These are phyloP conservation scores for Kingdonia uniflora DNA, from an alignment of 164 flowering plant species.

Conservation along the genomic window DNA sequence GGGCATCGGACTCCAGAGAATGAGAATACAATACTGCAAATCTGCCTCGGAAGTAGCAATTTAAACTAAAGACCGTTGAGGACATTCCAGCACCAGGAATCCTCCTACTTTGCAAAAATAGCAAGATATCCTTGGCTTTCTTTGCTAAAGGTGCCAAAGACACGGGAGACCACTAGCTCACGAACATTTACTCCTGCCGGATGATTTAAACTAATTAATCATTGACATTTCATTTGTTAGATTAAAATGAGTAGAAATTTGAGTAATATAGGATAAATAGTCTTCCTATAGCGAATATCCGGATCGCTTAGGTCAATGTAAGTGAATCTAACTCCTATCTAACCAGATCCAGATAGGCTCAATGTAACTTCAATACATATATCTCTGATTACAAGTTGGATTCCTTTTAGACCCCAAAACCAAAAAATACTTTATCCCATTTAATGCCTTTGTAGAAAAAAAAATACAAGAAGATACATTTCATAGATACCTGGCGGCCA, in stretches of 20 bases:
- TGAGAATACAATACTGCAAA: conserved; percentile 92
- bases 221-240: too few relatives aligned
- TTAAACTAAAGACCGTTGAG: conserved; percentile 96
- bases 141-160: conserved; percentile 76
- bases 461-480: not conserved
- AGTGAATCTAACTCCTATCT: conserved; percentile 72
- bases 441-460: not conserved
- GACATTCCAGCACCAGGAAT: conserved; percentile 82
- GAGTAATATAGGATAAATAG: too few relatives aligned
- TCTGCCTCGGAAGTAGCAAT: conserved; percentile 83
- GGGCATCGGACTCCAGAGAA: conserved; percentile 98
- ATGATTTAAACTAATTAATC: conserved; percentile 30
- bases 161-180: conserved; percentile 75
- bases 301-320: conserved; percentile 92
- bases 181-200: conserved; percentile 61
- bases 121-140: conserved; percentile 85
- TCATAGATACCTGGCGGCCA: conserved; percentile 61
- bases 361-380: conserved; percentile 87
- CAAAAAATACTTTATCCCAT: too few relatives aligned
- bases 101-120: conserved; percentile 71
- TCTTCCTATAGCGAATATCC: conserved; percentile 42
- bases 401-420: too few relatives aligned
- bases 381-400: conserved; percentile 57
- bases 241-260: conserved; percentile 33
- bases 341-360: conserved; percentile 50